Evolutionary conservation across 2,329 filamentous ascomycete genomes (phyloP).

Genomic region (Sporothrix brasiliensis): DNA sequence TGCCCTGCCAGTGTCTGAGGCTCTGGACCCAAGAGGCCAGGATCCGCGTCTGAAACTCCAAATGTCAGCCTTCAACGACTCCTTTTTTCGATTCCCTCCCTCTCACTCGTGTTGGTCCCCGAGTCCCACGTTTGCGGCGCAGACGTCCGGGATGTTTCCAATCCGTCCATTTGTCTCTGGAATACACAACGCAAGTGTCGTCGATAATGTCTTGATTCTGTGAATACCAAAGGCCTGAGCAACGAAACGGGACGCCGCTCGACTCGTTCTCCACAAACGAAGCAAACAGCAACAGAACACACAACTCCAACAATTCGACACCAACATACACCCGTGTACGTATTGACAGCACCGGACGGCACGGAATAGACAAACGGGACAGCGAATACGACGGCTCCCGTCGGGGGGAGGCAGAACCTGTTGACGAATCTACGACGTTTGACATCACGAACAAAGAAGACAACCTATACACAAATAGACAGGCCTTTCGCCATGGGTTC

Average conservation of each 20-base stretch:
- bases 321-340: too few relatives aligned
- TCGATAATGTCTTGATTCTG: slow-evolving; percentile 3
- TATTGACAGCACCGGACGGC: neutral
- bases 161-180: neutral
- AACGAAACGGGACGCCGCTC: neutral
- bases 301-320: neutral
- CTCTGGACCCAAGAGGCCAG: neutral
- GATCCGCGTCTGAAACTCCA: slow-evolving; percentile 23
- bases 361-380: slow-evolving; percentile 8
- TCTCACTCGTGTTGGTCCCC: neutral
- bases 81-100: slow-evolving; percentile 11
- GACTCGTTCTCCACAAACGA: neutral
- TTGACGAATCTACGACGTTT: neutral
- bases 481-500: neutral
- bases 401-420: neutral
- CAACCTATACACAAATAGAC: neutral
- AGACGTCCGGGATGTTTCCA: slow-evolving; percentile 21
- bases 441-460: slow-evolving; percentile 7
- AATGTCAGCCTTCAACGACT: slow-evolving; percentile 21
- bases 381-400: neutral
- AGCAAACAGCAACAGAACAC: neutral
- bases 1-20: neutral
- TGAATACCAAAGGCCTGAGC: neutral
- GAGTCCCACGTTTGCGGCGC: slow-evolving; percentile 23
- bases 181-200: neutral